Base-by-base conservation (phyloP, 768 basidiomycete genomes). In the Boletus vinaceobasis region DNA sequence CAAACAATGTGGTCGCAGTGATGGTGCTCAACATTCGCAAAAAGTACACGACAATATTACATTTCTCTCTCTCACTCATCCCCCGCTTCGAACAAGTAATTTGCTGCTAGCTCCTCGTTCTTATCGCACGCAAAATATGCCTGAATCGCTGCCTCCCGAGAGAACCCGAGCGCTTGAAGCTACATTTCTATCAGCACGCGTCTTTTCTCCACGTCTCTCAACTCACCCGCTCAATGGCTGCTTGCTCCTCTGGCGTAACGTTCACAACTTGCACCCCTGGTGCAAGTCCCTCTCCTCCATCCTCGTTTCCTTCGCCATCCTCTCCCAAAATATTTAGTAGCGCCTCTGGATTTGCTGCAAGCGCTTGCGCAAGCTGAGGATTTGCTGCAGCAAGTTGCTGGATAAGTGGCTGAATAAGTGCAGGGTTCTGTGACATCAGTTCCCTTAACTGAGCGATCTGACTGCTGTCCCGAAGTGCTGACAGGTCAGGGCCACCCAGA, bases 81-180 rank as follows among this genome's bases (percentile, higher is more conserved):
- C 3, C 63, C 84, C 86, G 29, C 76, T 75, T 96, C 94, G 59
- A 98, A 95, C 63, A 98, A 71, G 64, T 87, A 96, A 66, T 97
- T 97, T 14, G 96, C 97, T 9, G 97, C 94, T 19, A 95, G 74
- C 67, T 98, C 93, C 73, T 98, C 97, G 66, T 98, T 93, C 80
- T 91, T 93, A 70, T 93, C 97, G 71, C 95, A 98, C 2, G 87
- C 90, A 67, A 96, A 83, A 73, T 90, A 99, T 1, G 97, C 97
- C 71, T 98, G 84, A 35, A 95, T 74, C n/a, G 79, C 96, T 0
- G 77, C 75, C 42, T 93, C 79, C 38, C 92, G 81, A 17, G 90
- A 71, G 71, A 99, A 98, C 1, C 97, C 96, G 43, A 98, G 83
- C 1, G 75, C 86, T 73, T 91, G 83, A 58, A 97, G 77, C 95